Conservation (phyloP, 176 grass and related monocot species). For the Bolboschoenus planiculmis region DNA sequence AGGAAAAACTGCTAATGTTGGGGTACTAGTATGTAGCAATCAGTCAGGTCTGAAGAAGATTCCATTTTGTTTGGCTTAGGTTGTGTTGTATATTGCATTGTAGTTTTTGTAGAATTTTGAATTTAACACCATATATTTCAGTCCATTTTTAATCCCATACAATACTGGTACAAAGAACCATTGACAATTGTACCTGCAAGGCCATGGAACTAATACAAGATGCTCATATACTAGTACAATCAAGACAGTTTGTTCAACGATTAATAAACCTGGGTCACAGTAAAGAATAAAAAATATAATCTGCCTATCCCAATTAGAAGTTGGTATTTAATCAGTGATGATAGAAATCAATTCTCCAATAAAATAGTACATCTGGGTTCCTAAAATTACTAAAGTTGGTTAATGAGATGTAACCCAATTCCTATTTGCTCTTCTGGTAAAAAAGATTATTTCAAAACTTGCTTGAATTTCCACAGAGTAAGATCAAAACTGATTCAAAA, state of each 20-base stretch:
- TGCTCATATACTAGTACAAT: background rate
- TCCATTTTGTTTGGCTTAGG: background rate
- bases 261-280: background rate
- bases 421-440: background rate
- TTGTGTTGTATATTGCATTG: background rate
- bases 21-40: background rate
- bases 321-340: background rate
- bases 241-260: background rate
- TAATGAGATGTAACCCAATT: background rate
- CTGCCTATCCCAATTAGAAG: background rate
- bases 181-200: background rate
- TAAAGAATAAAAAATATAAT: background rate
- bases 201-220: background rate
- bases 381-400: background rate
- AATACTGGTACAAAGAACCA: background rate
- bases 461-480: background rate
- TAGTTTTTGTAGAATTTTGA: background rate
- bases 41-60: background rate
- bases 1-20: no score
- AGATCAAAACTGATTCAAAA: background rate
- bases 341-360: background rate
- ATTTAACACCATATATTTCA: background rate
- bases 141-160: background rate
- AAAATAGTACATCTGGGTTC: background rate
- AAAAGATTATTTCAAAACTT: background rate